Conservation (phyloP, 2,329 filamentous ascomycete species). For the Periconia macrospinosa region DNA sequence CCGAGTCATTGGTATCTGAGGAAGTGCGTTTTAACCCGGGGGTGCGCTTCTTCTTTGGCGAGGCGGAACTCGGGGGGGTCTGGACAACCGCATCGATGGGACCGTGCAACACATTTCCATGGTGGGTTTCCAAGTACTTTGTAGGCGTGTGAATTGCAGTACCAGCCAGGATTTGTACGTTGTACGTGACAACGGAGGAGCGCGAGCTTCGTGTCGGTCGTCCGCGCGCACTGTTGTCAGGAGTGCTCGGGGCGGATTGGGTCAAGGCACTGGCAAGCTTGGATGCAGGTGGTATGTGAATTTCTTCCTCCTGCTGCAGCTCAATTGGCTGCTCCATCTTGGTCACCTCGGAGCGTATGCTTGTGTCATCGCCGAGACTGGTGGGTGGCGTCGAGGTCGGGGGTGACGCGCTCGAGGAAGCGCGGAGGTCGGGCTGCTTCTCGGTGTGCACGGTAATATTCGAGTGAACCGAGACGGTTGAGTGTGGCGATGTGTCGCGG, state of each 20-base stretch:
- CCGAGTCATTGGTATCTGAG: conserved; percentile 23
- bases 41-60: conserved; percentile 23
- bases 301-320: conserved; percentile 20
- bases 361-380: conserved; percentile 64
- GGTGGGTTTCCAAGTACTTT: conserved; percentile 43
- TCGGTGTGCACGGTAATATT: conserved; percentile 43
- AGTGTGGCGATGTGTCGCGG: conserved; percentile 39
- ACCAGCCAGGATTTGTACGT: conserved; percentile 64
- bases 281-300: conserved; percentile 13
- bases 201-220: conserved; percentile 56
- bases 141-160: conserved; percentile 62
- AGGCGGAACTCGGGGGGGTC: conserved; percentile 8
- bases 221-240: conserved; percentile 26
- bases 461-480: conserved; percentile 47
- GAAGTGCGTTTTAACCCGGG: conserved; percentile 13
- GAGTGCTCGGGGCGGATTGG: conserved; percentile 15
- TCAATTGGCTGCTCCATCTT: conserved; percentile 33
- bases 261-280: conserved; percentile 13
- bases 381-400: conserved; percentile 67
- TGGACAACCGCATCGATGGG: conserved; percentile 17
- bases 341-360: conserved; percentile 50
- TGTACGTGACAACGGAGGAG: conserved; percentile 64
- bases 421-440: conserved; percentile 35
- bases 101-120: conserved; percentile 40
- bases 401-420: conserved; percentile 56